phyloP scores from a whole-genome alignment of 257 asterid species.

The Nicotiana noctiflora region DNA sequence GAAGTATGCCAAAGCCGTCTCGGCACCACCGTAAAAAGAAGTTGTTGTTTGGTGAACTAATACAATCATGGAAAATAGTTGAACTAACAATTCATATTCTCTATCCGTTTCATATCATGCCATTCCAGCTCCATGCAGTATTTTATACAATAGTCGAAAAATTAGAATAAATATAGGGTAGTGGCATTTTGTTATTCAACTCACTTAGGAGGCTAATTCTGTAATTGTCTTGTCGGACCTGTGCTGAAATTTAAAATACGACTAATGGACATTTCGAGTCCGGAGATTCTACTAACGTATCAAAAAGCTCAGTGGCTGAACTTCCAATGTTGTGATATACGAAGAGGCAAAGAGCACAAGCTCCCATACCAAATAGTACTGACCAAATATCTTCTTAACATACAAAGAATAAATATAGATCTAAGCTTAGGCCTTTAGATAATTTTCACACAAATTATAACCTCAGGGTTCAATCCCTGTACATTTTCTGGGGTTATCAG shows the following conservation, averaged over 20 bases:
- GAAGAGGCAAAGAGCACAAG: neutral
- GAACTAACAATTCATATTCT: no score
- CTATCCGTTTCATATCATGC: neutral
- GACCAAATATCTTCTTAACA: neutral
- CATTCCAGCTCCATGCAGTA: neutral
- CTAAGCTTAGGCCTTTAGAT: neutral
- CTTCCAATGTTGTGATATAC: neutral
- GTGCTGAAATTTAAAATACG: neutral
- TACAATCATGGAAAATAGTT: no score
- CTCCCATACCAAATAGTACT: neutral
- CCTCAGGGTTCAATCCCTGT: neutral
- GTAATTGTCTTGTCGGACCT: neutral
- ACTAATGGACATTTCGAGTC: neutral
- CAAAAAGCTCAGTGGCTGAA: neutral
- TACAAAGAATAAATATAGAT: neutral
- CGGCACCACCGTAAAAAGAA: no score
- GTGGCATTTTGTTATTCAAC: neutral
- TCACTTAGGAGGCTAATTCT: neutral
- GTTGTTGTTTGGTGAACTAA: neutral
- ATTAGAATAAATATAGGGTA: neutral
- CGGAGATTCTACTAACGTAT: conserved; percentile 5
- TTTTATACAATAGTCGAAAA: neutral
- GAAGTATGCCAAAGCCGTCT: no score
- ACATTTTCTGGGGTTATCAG: neutral
- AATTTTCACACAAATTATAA: neutral